Evolutionary conservation across 805 yeast genomes (phyloP), one percentile per base, ranked within the genome.

Genomic region (Zygotorulaspora danielsina): DNA sequence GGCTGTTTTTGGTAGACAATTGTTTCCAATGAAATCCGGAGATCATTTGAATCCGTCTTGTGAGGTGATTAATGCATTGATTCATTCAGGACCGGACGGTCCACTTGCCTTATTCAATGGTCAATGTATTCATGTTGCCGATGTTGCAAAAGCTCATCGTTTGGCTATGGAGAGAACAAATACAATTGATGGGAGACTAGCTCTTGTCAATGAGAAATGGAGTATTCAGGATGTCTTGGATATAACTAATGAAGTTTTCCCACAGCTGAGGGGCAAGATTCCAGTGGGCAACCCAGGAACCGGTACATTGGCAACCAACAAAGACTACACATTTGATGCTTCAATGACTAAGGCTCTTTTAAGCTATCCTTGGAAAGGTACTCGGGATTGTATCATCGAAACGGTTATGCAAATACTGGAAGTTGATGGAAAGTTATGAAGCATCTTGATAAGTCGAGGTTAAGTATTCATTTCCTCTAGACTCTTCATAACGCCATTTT

Each of bases 71-170:
- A 57, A 63, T 57, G 65, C 70, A 5, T 70, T 72, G 40, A 42
- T 67, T 45, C 51, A 13, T 36, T 35, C 51, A 4, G 32, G 29
- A 2, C 25, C 34, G 19, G 24, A 24, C 17, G 76, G 75, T 50
- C 76, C 76, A 8, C 61, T 77, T 42, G 77, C 73, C 44, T 72
- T 19, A 19, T 32, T 38, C 27, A 37, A 33, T 2, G 29, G 42
- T 70, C 24, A 76, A 76, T 58, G 70, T 21, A 48, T 57, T 20
- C 79, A 77, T 53, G 81, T 76, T 7, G 64, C 81, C 42, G 82
- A 78, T 50, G 79, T 73, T 18, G 79, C 81, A 5, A 52, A 48
- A 34, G 76, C 78, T 3, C 84, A 78, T 53, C 52, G 72, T 12
- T 43, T 54, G 19, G 78, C 79, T 1, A 61, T 73, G 12, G 46